Base-by-base conservation (phyloP, 805 yeast genomes). In the Candida loeiensis region DNA sequence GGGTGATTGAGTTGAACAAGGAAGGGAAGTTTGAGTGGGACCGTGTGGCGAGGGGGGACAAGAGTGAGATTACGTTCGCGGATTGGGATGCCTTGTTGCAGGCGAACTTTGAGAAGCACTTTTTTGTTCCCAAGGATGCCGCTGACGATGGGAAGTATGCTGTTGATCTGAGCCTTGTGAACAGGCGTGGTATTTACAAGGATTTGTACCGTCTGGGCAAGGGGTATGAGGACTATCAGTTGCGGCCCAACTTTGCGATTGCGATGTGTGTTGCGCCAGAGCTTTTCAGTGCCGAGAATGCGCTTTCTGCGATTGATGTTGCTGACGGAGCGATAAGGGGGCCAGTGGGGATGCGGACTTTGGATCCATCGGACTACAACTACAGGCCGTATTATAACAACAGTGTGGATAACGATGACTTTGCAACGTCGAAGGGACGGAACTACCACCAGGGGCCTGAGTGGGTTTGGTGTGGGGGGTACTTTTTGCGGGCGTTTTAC, bases 391-490 rank as follows among this genome's bases (percentile, higher is more conserved):
- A 86, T 64, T 91, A 91, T 61, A 69, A 70, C 54, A 93, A 91
- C 58, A 66, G 88, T 35, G 83, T 76, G 29, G 98, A 91, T 54
- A 78, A 77, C 39, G 78, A 74, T 4, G 96, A 91, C 60, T 93
- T 89, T 72, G 88, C 95, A 1, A 89, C 97, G 0, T 74, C 97
- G 2, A 88, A 89, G 63, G 99, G 99, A 21, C 77, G 98, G 53
- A 93, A 93, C 64, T 91, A 91, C 59, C 99, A 91, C 61, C 98
- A 91, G 64, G 99, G 99, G 2, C 99, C 99, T 2, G 99, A 93
- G 58, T 91, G 99, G 99, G 85, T 86, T 24, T 91, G 97, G 97
- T 76, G 80, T 43, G 72, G 74, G 18, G 99, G 99, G 2, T 89
- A 79, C 60, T 91, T 88, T 56, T 63, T 93, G 49, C 76, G 97